Evolutionary conservation across 2,329 filamentous ascomycete genomes (phyloP), one percentile per base, ranked within the genome.

Genomic region (Pyrenochaeta sp.): DNA sequence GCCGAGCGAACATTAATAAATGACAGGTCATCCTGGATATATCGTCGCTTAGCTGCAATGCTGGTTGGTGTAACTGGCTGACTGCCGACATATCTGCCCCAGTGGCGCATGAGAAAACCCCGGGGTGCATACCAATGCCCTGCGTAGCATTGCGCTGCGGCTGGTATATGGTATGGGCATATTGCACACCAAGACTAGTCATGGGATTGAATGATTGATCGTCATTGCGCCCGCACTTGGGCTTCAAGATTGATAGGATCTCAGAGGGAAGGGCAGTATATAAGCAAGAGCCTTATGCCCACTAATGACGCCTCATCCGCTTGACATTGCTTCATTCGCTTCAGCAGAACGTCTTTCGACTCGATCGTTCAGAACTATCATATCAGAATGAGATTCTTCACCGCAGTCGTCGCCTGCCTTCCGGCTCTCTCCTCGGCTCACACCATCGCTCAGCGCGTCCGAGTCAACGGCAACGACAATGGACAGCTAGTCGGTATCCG

Each of bases 401-500:
- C 63, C 20, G 48, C 56, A 21, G 53, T 66, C 31, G 45, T 64
- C 32, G 58, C 69, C 15, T 56, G 72, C 23, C 64, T 75, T 7
- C 70, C 74, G 45, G 64, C 66, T 35, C 67, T 75, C 23, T 57
- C 67, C 36, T 68, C 73, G 7, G 77, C 74, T 32, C 79, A 82
- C 56, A 66, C 73, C 44, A 79, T 81, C 61, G 80, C 79, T 57
- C 78, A 81, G 60, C 73, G 74, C 21, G 74, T 85, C 42, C 64
- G 66, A n/a, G 55, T 69, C 31, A 69, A 69, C 37, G 63, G 58
- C 18, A 73, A 71, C 17, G 81, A 84, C 56, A 76, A 82, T 60
- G 82, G 81, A 46, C 77, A 80, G 58, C 76, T 82, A 27, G 77
- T 76, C 55, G 82, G 81, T 12, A 77, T 84, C 48, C 78, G 82